These are phyloP conservation scores for Fusarium newnesense DNA, from an alignment of 2,329 filamentous ascomycete genomes.

Conservation along the genomic window DNA sequence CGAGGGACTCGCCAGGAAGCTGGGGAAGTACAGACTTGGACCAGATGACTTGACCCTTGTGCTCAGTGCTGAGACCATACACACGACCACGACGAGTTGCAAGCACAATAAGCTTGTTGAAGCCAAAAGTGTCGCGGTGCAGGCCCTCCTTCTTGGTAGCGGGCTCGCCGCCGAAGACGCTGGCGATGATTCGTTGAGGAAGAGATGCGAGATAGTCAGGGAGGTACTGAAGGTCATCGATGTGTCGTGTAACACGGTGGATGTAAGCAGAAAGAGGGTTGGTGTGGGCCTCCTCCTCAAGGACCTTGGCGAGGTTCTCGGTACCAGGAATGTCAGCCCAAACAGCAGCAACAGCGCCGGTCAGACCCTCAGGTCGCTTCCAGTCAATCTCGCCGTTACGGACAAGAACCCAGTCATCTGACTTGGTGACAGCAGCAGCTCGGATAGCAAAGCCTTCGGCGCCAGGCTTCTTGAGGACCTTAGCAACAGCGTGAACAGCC, in stretches of 20 bases:
- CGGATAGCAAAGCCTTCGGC: constrained; percentile 78
- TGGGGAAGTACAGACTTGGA: constrained; percentile 71
- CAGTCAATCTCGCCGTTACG: constrained; percentile 85
- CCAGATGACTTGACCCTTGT: constrained; percentile 81
- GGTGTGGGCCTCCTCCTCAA: constrained; percentile 87
- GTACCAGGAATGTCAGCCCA: constrained; percentile 82
- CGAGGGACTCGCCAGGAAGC: constrained; percentile 65
- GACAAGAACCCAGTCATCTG: constrained; percentile 82
- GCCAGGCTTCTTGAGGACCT: constrained; percentile 79
- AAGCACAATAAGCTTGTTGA: constrained; percentile 85
- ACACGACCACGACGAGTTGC: constrained; percentile 83
- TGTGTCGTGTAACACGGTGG: constrained; percentile 84
- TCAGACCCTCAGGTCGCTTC: constrained; percentile 83
- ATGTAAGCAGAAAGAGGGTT: constrained; percentile 85
- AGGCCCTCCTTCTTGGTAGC: constrained; percentile 58
- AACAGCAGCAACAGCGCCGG: constrained; percentile 80
- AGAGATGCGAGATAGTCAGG: constrained; percentile 78
- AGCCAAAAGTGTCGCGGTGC: constrained; percentile 82
- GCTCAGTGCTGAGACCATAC: constrained; percentile 81
- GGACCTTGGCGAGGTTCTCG: constrained; percentile 79
- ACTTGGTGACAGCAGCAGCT: constrained; percentile 74
- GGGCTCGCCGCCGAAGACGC: constrained; percentile 68
- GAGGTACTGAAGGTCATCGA: constrained; percentile 79
- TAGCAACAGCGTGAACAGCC: constrained; percentile 77
- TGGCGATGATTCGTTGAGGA: constrained; percentile 74